phyloP scores from a whole-genome alignment of 2,329 filamentous ascomycete species.

The Xylaria sp. region DNA sequence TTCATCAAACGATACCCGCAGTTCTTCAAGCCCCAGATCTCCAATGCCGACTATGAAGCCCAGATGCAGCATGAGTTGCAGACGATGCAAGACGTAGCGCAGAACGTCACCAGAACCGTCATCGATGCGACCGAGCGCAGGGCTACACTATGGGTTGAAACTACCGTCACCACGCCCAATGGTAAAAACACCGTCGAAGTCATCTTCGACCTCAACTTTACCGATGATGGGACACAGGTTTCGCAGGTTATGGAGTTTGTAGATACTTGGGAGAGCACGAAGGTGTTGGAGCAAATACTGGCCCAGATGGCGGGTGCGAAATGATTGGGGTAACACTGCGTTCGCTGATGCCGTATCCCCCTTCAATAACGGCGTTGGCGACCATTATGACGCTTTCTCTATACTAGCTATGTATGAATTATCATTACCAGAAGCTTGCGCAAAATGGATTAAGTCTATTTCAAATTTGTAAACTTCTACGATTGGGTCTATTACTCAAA shows the following conservation, averaged over 20 bases:
- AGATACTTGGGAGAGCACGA: conserved; percentile 38
- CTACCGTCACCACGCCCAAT: conserved; percentile 32
- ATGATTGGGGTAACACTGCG: not conserved
- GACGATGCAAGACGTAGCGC: conserved; percentile 36
- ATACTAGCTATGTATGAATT: conserved; percentile 11
- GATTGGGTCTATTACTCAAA: not conserved
- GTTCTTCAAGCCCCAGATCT: conserved; percentile 40
- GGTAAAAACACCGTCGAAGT: conserved; percentile 37
- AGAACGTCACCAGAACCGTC: conserved; percentile 39
- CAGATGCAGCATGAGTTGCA: conserved; percentile 35
- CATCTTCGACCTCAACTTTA: conserved; percentile 39
- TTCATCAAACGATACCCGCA: conserved; percentile 40
- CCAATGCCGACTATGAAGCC: conserved; percentile 43
- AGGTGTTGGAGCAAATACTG: conserved; percentile 42
- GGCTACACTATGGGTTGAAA: conserved; percentile 40
- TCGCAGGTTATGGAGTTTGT: conserved; percentile 41
- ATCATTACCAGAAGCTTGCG: conserved; percentile 1
- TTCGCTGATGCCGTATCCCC: not conserved
- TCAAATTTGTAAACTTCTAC: not conserved
- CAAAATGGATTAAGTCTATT: not conserved
- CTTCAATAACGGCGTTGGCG: too few species aligned
- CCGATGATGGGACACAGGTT: conserved; percentile 39
- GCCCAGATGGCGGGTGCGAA: conserved; percentile 10
- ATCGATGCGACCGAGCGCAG: conserved; percentile 34
- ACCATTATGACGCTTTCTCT: not conserved